Conservation (phyloP, 192 early-diverging fungal genomes). For the Phlyctochytrium bullatum region DNA sequence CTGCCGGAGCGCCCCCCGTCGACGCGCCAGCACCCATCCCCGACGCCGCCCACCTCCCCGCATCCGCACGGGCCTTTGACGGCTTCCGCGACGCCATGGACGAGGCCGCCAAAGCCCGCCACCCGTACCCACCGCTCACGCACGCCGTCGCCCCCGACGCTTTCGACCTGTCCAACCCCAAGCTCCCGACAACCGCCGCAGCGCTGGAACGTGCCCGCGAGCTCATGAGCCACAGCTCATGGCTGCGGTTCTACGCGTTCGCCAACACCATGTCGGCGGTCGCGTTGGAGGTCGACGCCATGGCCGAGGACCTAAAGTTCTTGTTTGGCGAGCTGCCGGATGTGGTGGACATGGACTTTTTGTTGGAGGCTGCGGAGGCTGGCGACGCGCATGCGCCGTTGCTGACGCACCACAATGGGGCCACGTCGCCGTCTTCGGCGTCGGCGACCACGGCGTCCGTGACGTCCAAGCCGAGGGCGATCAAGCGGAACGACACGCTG, state of each 20-base stretch:
- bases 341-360: background rate
- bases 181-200: background rate
- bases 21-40: too few relatives aligned
- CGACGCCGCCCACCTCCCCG: too few relatives aligned
- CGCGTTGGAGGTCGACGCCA: background rate
- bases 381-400: background rate
- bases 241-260: conserved; percentile 2
- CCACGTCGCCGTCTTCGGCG: too few relatives aligned
- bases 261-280: background rate
- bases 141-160: too few relatives aligned
- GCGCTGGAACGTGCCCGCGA: background rate
- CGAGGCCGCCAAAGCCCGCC: background rate
- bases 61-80: too few relatives aligned
- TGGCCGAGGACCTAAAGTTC: background rate
- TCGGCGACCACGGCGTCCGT: background rate
- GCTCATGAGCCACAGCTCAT: background rate
- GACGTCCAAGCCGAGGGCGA: background rate
- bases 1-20: too few relatives aligned
- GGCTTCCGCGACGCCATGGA: background rate
- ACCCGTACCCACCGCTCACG: too few relatives aligned
- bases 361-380: background rate
- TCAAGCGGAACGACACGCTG: background rate
- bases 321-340: conserved; percentile 6
- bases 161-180: too few relatives aligned
- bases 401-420: background rate